Conservation (phyloP, 176 grass and related monocot genomes). For the Rhynchospora breviuscula region DNA sequence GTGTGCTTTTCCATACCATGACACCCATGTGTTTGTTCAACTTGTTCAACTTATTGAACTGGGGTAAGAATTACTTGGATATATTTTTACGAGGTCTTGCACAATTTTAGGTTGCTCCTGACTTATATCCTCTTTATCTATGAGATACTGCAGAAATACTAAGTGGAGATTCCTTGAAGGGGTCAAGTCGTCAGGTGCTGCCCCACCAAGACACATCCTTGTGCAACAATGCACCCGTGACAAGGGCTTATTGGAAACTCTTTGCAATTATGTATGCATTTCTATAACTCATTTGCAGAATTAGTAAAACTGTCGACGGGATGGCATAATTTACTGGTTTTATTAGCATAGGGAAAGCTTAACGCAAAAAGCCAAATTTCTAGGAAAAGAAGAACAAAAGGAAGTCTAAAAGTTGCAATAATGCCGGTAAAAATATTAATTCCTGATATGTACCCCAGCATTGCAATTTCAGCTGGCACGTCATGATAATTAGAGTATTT, state of each 20-base stretch:
- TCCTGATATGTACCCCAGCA: neutral
- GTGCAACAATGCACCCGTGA: constrained; percentile 90
- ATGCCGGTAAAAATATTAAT: neutral
- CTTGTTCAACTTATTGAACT: constrained; percentile 76
- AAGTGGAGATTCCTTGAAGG: constrained; percentile 91
- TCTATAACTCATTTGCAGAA: neutral
- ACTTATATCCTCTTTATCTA: neutral
- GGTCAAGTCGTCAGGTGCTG: constrained; percentile 60
- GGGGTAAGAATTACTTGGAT: constrained; percentile 36
- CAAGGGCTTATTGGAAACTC: constrained; percentile 65
- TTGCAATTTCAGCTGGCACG: neutral
- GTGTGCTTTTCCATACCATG: constrained; percentile 71
- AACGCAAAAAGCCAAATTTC: neutral
- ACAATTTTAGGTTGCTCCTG: neutral
- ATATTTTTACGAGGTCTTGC: neutral
- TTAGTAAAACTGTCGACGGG: neutral
- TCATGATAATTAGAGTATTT: neutral
- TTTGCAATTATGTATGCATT: constrained; percentile 78
- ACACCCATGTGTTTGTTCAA: constrained; percentile 76
- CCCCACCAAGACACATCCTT: constrained; percentile 67
- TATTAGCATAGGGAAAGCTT: neutral
- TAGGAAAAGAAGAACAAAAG: neutral
- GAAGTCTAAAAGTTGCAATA: neutral
- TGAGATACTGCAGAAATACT: constrained; percentile 52
- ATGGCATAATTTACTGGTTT: neutral